Evolutionary conservation across 2,329 filamentous ascomycete species (phyloP).

Genomic region (Endoconidiophora polonica): DNA sequence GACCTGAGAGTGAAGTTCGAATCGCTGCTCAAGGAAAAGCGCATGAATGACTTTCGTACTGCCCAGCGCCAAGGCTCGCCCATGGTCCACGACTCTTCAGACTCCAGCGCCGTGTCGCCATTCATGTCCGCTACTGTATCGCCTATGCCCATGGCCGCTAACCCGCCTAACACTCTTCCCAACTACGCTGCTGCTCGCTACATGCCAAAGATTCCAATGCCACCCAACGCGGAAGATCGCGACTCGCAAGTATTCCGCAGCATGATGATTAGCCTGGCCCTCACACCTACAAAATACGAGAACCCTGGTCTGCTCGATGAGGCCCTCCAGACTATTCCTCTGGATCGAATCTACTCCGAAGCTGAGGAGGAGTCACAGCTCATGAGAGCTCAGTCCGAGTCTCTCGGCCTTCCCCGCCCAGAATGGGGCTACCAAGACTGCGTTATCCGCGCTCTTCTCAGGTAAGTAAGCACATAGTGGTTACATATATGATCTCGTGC

Average conservation of each 20-base stretch:
- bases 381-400: slow-evolving; percentile 71
- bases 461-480: slow-evolving; percentile 31
- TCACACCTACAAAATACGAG: slow-evolving; percentile 85
- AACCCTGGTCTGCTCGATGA: slow-evolving; percentile 91
- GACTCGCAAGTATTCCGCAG: slow-evolving; percentile 62
- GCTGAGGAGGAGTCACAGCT: slow-evolving; percentile 89
- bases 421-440: slow-evolving; percentile 98
- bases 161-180: slow-evolving; percentile 25
- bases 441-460: slow-evolving; percentile 72
- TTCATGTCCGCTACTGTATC: slow-evolving; percentile 33
- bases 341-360: slow-evolving; percentile 83
- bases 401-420: slow-evolving; percentile 64
- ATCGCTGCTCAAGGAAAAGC: slow-evolving; percentile 67
- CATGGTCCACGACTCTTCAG: slow-evolving; percentile 19
- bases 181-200: slow-evolving; percentile 33
- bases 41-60: slow-evolving; percentile 58
- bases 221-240: slow-evolving; percentile 49
- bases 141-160: slow-evolving; percentile 22
- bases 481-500: slow-evolving; percentile 13
- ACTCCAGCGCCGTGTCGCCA: slow-evolving; percentile 16
- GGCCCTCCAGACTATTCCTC: slow-evolving; percentile 67
- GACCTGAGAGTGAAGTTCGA: slow-evolving; percentile 75
- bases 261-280: slow-evolving; percentile 67
- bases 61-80: slow-evolving; percentile 41
- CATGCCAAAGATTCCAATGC: slow-evolving; percentile 46